phyloP scores from a whole-genome alignment of 2,329 filamentous ascomycete species.

The Penicillium brevicompactum region DNA sequence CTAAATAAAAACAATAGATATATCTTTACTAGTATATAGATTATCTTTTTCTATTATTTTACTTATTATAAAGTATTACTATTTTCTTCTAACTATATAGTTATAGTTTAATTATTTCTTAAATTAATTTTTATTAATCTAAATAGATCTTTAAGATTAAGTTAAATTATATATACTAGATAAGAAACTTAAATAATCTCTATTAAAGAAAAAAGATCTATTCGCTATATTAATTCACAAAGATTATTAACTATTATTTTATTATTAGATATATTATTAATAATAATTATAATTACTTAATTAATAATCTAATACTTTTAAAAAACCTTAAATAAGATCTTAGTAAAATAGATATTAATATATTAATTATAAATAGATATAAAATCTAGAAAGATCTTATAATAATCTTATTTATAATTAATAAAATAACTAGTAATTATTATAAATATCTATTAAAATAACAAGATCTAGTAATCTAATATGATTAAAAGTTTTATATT shows the following conservation, averaged over 20 bases:
- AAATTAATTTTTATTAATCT: neutral
- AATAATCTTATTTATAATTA: neutral
- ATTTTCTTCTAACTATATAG: neutral
- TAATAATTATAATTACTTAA: too few species aligned
- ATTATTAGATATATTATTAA: too few species aligned
- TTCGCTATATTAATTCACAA: too few species aligned
- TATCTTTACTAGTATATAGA: neutral
- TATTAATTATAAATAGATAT: too few species aligned
- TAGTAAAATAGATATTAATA: too few species aligned
- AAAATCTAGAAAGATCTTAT: neutral
- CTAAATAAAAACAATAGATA: neutral
- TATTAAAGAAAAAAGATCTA: too few species aligned
- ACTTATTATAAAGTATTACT: neutral
- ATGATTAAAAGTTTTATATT: too few species aligned
- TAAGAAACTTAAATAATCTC: neutral
- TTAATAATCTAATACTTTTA: too few species aligned
- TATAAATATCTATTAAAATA: too few species aligned
- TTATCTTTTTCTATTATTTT: neutral
- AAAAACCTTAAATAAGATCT: too few species aligned
- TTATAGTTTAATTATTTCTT: neutral
- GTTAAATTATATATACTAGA: neutral
- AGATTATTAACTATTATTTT: neutral
- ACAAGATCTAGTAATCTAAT: too few species aligned
- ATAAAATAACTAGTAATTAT: neutral
- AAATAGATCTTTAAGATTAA: neutral